These are phyloP conservation scores for Tetragonia tetragonoides DNA, from an alignment of 148 eudicot genomes.

Conservation along the genomic window DNA sequence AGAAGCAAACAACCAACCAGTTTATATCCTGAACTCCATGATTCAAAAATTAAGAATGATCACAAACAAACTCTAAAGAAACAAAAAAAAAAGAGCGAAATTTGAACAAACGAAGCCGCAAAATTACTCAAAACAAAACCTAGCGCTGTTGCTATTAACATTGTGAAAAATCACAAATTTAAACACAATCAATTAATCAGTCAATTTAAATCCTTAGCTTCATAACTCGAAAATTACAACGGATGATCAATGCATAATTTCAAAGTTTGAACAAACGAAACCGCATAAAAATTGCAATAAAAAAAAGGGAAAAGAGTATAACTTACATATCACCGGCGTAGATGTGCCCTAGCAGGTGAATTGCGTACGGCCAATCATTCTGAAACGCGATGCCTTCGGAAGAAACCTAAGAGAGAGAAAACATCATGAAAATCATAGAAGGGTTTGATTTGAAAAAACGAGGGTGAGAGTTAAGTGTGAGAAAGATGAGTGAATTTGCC, in stretches of 20 bases:
- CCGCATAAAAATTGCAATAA: too few species aligned
- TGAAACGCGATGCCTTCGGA: conserved; percentile 58
- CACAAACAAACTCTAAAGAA: neutral
- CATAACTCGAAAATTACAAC: too few species aligned
- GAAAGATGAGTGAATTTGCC: conserved; percentile 19
- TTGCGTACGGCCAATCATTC: conserved; percentile 81
- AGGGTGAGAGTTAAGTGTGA: neutral
- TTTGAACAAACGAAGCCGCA: neutral
- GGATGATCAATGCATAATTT: too few species aligned
- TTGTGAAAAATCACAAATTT: too few species aligned
- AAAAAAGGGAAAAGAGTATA: neutral
- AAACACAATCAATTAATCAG: too few species aligned
- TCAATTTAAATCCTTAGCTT: too few species aligned
- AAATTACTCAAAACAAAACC: too few species aligned
- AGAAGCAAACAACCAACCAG: neutral
- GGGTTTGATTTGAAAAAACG: neutral
- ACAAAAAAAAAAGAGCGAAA: neutral
- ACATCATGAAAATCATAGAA: neutral
- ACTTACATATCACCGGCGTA: conserved; percentile 68
- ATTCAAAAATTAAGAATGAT: neutral
- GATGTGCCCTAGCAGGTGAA: conserved; percentile 78
- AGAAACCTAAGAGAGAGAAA: conserved; percentile 45
- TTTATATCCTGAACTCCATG: neutral
- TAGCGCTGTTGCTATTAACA: too few species aligned
- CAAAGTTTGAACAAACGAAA: neutral